These are phyloP conservation scores for Craspedostauros australis DNA, from an alignment of 108 stramenopile genomes.

Conservation along the genomic window DNA sequence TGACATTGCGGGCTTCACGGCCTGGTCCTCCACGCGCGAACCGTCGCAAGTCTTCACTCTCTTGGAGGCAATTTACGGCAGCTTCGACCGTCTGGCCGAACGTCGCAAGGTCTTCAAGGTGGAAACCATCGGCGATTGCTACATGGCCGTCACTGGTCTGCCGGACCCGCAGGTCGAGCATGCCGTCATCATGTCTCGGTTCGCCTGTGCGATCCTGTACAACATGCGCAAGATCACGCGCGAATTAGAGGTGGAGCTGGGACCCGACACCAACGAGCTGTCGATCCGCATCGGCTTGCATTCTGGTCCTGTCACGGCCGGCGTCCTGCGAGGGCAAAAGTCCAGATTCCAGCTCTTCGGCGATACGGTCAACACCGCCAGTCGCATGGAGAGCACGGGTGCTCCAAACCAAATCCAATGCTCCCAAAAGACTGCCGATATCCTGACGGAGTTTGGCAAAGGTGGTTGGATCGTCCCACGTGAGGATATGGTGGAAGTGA, in stretches of 20 bases:
- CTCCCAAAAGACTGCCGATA: constrained; percentile 25
- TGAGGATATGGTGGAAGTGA: constrained; percentile 15
- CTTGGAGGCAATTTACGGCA: background rate
- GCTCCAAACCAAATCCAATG: constrained; percentile 11
- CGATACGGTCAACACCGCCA: constrained; percentile 34
- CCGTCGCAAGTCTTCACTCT: constrained; percentile 4
- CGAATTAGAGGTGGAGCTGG: constrained; percentile 11
- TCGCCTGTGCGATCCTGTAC: background rate
- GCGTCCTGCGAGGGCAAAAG: constrained; percentile 40
- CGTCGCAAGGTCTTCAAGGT: constrained; percentile 2
- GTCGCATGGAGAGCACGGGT: constrained; percentile 21
- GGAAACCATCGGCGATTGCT: constrained; percentile 16
- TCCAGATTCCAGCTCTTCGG: constrained; percentile 51
- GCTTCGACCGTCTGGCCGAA: constrained; percentile 4
- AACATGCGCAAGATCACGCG: background rate
- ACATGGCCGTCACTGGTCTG: constrained; percentile 30
- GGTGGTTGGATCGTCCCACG: constrained; percentile 12
- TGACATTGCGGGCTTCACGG: no score
- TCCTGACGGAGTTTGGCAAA: constrained; percentile 10
- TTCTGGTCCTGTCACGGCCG: constrained; percentile 34
- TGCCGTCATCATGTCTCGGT: background rate
- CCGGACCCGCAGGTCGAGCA: constrained; percentile 19
- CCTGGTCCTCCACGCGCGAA: constrained; percentile 5
- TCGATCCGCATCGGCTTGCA: constrained; percentile 40
- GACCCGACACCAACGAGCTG: constrained; percentile 19